Evolutionary conservation across 805 yeast species (phyloP), one percentile per base, ranked within the genome.

Genomic region (Komagataella ulmi): DNA sequence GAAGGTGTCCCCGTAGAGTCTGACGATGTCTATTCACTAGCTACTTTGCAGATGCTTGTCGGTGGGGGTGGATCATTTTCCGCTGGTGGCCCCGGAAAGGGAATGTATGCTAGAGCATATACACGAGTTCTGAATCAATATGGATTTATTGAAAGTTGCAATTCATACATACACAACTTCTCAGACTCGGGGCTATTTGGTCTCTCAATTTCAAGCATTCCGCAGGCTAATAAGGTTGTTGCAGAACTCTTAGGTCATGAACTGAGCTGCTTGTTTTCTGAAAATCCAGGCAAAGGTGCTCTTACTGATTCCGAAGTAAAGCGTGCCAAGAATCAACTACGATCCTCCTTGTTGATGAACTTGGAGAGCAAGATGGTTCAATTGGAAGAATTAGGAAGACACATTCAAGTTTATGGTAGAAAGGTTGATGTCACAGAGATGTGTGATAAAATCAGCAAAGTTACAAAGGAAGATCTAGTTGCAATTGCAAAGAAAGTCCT

Each of bases 51-150:
- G 64, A 88, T 90, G 54, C 72, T 91, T 19, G 70, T 93, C 12
- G 99, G 99, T 46, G 97, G 98, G 44, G 99, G 98, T 53, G 95
- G 97, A 4, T 89, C 98, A 1, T 93, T 93, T 63, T 83, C 95
- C 17, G 98, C 99, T 7, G 99, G 99, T 57, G 99, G 99, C 0
- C 99, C 99, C 17, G 99, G 99, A 51, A 93, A 93, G 67, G 99
- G 99, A 3, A 90, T 93, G 98, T 93, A 89, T 65, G 88, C 97
- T 3, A 76, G 98, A 54, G 77, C 95, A 21, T 93, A 89, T 70
- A 88, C 96, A 0, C 80, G 89, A 58, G 96, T 93, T 2, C 73
- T 93, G 63, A 91, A 91, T 67, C 93, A 85, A 64, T 87, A 85
- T 63, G 95, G 95, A 45, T 90, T 85, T 64, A 81, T 93, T 50